phyloP scores from a whole-genome alignment of 2,329 filamentous ascomycete species.

The Xylariaceae sp. region DNA sequence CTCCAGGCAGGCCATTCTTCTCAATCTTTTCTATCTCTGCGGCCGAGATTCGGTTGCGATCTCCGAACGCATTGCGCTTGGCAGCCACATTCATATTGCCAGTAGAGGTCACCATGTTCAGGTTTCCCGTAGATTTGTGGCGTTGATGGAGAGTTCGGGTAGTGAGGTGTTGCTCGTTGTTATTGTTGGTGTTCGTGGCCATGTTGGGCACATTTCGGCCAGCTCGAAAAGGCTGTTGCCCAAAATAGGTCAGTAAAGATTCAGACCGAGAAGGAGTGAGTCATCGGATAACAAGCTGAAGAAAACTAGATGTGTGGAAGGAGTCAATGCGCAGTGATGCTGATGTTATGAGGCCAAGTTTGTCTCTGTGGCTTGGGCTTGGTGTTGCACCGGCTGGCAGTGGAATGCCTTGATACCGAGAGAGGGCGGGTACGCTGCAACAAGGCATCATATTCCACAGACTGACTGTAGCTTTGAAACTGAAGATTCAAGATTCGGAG shows the following conservation, averaged over 20 bases:
- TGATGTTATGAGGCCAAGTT: no score
- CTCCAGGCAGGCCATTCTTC: conserved; percentile 30
- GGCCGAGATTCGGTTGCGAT: conserved; percentile 55
- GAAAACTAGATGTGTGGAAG: no score
- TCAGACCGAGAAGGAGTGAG: not conserved
- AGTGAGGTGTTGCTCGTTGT: conserved; percentile 49
- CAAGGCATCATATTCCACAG: no score
- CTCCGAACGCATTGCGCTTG: conserved; percentile 78
- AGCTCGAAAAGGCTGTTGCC: conserved; percentile 65
- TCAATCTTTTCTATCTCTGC: conserved; percentile 20
- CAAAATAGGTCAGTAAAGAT: conserved; percentile 15
- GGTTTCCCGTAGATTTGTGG: conserved; percentile 73
- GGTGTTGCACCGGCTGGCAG: no score
- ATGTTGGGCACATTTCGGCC: conserved; percentile 53
- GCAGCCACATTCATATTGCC: conserved; percentile 60
- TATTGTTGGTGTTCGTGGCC: conserved; percentile 53
- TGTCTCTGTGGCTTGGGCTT: no score
- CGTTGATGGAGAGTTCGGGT: conserved; percentile 70
- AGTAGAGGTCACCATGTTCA: conserved; percentile 50
- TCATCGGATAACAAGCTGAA: no score
- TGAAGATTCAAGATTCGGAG: no score
- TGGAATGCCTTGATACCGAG: no score
- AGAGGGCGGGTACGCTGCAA: no score
- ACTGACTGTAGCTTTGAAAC: no score
- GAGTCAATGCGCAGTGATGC: no score